These are phyloP conservation scores for Podila epigama DNA, from an alignment of 192 early-diverging fungal species.

Conservation along the genomic window DNA sequence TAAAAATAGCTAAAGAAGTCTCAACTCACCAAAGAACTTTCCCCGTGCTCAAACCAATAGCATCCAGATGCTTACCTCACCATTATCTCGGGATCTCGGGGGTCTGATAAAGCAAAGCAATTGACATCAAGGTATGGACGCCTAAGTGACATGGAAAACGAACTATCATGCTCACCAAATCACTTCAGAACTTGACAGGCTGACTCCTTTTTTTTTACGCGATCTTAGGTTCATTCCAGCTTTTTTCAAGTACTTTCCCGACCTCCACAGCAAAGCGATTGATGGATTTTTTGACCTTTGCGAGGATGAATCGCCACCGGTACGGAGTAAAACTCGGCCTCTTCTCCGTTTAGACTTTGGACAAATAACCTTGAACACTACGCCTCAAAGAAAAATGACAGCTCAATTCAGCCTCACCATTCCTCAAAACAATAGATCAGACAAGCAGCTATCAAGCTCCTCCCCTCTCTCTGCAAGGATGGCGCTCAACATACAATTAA, in stretches of 20 bases:
- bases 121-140: conserved; percentile 44
- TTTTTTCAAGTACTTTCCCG: conserved; percentile 47
- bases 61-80: conserved; percentile 34
- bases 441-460: conserved; percentile 37
- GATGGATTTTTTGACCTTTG: conserved; percentile 50
- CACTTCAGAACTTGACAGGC: too few species aligned
- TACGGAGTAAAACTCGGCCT: conserved; percentile 4
- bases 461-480: conserved; percentile 39
- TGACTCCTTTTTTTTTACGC: background rate
- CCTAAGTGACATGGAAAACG: too few species aligned
- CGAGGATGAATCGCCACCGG: conserved; percentile 38
- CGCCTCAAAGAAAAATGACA: too few species aligned
- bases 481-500: conserved; percentile 42
- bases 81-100: conserved; percentile 32
- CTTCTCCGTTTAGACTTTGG: too few species aligned
- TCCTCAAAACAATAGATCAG: conserved; percentile 24
- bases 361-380: too few species aligned
- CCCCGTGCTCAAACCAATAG: conserved; percentile 6
- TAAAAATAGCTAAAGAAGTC: background rate
- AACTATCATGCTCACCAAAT: too few species aligned
- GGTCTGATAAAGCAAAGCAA: conserved; percentile 38
- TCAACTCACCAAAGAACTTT: background rate
- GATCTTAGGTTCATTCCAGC: conserved; percentile 35
- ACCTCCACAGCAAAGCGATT: conserved; percentile 38
- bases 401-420: too few species aligned